These are phyloP conservation scores for Kuraishia ogatae DNA, from an alignment of 805 yeast species.

Conservation along the genomic window DNA sequence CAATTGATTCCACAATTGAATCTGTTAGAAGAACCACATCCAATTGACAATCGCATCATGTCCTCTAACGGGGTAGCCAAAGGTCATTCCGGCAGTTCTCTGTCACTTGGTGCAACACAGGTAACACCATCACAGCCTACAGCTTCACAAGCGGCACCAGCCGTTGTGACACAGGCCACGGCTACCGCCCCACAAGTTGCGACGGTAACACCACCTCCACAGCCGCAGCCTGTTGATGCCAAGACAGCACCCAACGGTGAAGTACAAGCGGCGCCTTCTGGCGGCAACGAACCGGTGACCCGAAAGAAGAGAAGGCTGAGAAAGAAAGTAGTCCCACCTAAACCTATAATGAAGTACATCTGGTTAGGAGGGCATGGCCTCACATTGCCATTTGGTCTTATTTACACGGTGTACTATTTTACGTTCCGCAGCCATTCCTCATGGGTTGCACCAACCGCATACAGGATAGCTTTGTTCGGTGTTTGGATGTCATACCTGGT, in stretches of 20 bases:
- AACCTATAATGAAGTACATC: slow-evolving; percentile 32
- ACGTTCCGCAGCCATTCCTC: slow-evolving; percentile 25
- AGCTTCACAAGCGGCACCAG: slow-evolving; percentile 1
- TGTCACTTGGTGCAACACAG: neutral
- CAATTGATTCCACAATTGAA: neutral
- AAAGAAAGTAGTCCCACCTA: slow-evolving; percentile 22
- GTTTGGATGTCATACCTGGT: slow-evolving; percentile 41
- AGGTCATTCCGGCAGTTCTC: neutral
- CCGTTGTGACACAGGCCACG: slow-evolving; percentile 1
- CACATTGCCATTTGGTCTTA: slow-evolving; percentile 34
- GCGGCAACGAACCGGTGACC: neutral
- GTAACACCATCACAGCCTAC: neutral
- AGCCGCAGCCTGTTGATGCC: neutral
- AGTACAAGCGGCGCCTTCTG: neutral
- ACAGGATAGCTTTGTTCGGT: slow-evolving; percentile 50
- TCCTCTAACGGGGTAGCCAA: neutral
- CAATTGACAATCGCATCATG: neutral
- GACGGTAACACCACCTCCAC: neutral
- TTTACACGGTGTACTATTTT: slow-evolving; percentile 25
- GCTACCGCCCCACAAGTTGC: neutral
- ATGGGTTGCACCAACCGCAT: slow-evolving; percentile 40
- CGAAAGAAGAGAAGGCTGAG: slow-evolving; percentile 24
- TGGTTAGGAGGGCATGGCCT: slow-evolving; percentile 53
- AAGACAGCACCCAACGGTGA: neutral
- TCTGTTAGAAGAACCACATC: no score